Base-by-base conservation (phyloP, 1,139 yeast genomes). In the Sugiyamaella japonica region DNA sequence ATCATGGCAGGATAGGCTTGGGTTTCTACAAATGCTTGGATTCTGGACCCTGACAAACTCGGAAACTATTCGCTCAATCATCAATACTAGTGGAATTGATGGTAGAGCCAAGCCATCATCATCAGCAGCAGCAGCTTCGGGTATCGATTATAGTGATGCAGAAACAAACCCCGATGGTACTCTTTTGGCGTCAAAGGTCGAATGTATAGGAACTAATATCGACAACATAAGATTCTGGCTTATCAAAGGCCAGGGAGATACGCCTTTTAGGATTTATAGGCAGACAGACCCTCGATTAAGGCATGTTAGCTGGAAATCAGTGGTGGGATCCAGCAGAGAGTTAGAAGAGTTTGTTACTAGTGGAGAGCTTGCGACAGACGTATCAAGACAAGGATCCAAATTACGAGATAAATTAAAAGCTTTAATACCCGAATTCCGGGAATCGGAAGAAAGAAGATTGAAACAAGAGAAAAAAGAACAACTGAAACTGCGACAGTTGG, bases 231-330 rank as follows among this genome's bases (percentile, higher is more conserved):
- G 62, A 16, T 70, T 66, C 55, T 70, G 64, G 54, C 54, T 69
- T 15, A 65, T 66, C 6, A 60, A 59, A 16, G 69, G 68, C 7
- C 53, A 43, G 6, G 69, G 63, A 12, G 69, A 63, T 46, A 66
- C 70, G 10, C 65, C 60, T 15, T 71, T 72, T 59, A 52, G 75
- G 3, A 57, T 73, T 2, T 73, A 69, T 58, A 58, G 62, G 7
- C 68, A 71, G 56, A 61, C 73, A 7, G 70, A 71, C 54, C 67
- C 71, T 10, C 59, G 61, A 17, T 55, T 68, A 45, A 45, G 63
- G 20, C 49, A 58, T 1, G 73, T 69, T 1, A 59, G 60, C 31
- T 73, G 76, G 76, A 56, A 54, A 23, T 61, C 72, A 0, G 66
- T 73, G 2, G 75, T 74, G 2, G 61, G 66, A 25, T 51, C 56